phyloP scores from a whole-genome alignment of 768 basidiomycete genomes.

The Pleurotus tuber-regium region DNA sequence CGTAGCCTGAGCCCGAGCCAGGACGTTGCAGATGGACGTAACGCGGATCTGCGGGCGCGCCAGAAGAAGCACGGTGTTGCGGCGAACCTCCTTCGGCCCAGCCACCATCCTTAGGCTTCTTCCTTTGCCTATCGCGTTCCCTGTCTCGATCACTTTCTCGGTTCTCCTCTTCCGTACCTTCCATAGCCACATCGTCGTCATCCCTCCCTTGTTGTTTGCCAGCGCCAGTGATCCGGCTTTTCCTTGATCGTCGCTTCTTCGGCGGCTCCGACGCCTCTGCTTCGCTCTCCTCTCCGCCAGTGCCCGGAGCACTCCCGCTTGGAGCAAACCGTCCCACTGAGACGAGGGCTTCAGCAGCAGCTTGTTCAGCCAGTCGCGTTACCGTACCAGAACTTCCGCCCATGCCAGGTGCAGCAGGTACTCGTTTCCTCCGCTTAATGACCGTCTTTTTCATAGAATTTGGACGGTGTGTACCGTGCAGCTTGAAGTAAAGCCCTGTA shows the following conservation, averaged over 20 bases:
- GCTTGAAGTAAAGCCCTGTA: conserved; percentile 94
- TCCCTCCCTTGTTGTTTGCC: conserved; percentile 20
- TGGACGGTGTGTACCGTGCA: conserved; percentile 95
- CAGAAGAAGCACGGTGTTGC: conserved; percentile 1
- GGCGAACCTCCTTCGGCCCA: conserved; percentile 9
- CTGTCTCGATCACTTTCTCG: conserved; percentile 20
- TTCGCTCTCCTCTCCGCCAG: conserved; percentile 40
- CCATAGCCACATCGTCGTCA: conserved; percentile 50
- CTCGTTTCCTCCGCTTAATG: conserved; percentile 97
- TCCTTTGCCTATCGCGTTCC: conserved; percentile 7
- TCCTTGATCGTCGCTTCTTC: conserved; percentile 56
- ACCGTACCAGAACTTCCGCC: conserved; percentile 21
- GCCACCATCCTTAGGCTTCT: conserved; percentile 6
- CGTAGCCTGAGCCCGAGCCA: conserved; percentile 9
- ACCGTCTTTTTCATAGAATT: conserved; percentile 99
- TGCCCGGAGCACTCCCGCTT: conserved; percentile 29
- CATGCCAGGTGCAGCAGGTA: conserved; percentile 79
- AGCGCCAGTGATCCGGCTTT: conserved; percentile 18
- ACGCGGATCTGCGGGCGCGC: conserved; percentile 2
- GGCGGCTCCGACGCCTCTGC: conserved; percentile 44
- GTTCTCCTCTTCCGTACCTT: conserved; percentile 31
- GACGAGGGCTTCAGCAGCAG: conserved; percentile 86
- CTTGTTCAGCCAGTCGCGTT: conserved; percentile 70
- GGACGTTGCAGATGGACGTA: conserved; percentile 12
- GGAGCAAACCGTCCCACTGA: conserved; percentile 63